A percentile compares a stretch with the other conserved stretches of the same genome.
Conservation (phyloP, 805 yeast genomes). For the Blastobotrys terrestris region DNA sequence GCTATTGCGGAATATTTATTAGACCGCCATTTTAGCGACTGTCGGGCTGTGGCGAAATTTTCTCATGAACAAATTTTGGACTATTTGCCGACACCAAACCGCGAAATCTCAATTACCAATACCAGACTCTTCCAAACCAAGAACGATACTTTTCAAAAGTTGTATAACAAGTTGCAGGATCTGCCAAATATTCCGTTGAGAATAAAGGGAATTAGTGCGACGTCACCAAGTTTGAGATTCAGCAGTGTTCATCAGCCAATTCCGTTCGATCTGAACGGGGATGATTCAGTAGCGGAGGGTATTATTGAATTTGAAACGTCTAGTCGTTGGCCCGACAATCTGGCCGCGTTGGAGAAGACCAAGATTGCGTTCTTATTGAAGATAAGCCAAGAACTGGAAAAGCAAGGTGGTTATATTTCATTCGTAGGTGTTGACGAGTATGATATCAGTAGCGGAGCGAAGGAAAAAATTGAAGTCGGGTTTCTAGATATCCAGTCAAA, state of each 20-base stretch:
- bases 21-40: slow-evolving; percentile 48
- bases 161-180: slow-evolving; percentile 42
- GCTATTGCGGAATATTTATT: slow-evolving; percentile 61
- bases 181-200: slow-evolving; percentile 58
- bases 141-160: slow-evolving; percentile 41
- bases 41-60: slow-evolving; percentile 8
- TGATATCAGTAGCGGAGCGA: slow-evolving; percentile 13
- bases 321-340: slow-evolving; percentile 92
- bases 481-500: slow-evolving; percentile 56
- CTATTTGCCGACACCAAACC: slow-evolving; percentile 37
- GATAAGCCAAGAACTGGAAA: slow-evolving; percentile 43
- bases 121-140: slow-evolving; percentile 25
- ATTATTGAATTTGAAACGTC: slow-evolving; percentile 85
- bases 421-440: slow-evolving; percentile 57
- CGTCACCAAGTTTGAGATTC: slow-evolving; percentile 67
- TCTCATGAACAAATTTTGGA: slow-evolving; percentile 4
- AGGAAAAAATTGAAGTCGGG: slow-evolving; percentile 25
- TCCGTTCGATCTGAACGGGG: slow-evolving; percentile 46
- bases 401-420: slow-evolving; percentile 48
- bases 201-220: slow-evolving; percentile 65
- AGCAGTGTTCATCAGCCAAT: slow-evolving; percentile 75
- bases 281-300: slow-evolving; percentile 55
- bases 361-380: slow-evolving; percentile 84
- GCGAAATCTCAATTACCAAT: slow-evolving; percentile 37
- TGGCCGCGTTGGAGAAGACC: slow-evolving; percentile 76